A percentile compares a stretch with the other conserved stretches of the same genome.
phyloP scores from a whole-genome alignment of 768 basidiomycete species.

The Boletus fagicola region DNA sequence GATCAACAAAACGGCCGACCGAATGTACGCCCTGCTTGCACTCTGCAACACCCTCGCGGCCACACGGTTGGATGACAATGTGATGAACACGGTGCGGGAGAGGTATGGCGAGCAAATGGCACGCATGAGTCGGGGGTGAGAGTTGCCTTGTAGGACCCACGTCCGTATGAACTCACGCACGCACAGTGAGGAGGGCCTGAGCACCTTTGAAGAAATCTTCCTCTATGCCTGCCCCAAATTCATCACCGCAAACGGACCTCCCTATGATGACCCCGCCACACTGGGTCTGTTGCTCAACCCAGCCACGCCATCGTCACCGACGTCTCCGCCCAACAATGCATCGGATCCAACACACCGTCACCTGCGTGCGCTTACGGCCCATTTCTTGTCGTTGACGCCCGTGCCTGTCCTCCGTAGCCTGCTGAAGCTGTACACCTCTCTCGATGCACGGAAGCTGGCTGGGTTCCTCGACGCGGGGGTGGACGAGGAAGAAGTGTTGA shows the following conservation, averaged over 20 bases:
- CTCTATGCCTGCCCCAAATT: slow-evolving; percentile 95
- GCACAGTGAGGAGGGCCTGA: slow-evolving; percentile 63
- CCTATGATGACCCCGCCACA: slow-evolving; percentile 76
- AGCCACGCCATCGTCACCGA: slow-evolving; percentile 36
- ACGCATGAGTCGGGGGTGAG: slow-evolving; percentile 83
- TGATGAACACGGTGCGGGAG: slow-evolving; percentile 90
- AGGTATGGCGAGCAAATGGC: slow-evolving; percentile 88
- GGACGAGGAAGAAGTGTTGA: slow-evolving; percentile 91
- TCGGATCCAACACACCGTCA: slow-evolving; percentile 82
- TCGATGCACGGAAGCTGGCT: slow-evolving; percentile 88
- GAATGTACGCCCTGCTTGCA: slow-evolving; percentile 96
- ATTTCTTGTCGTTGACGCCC: slow-evolving; percentile 70
- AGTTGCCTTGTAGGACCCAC: slow-evolving; percentile 14
- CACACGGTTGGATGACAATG: slow-evolving; percentile 90
- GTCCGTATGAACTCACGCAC: not conserved
- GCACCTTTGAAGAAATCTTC: slow-evolving; percentile 59
- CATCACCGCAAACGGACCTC: slow-evolving; percentile 91
- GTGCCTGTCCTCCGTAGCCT: slow-evolving; percentile 88
- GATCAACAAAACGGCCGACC: slow-evolving; percentile 97
- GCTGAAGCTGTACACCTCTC: slow-evolving; percentile 92
- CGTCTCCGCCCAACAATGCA: slow-evolving; percentile 16
- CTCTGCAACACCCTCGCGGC: slow-evolving; percentile 93
- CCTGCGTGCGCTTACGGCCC: slow-evolving; percentile 77
- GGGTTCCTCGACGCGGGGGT: slow-evolving; percentile 74
- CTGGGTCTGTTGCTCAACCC: slow-evolving; percentile 50